Evolutionary conservation across 257 asterid species (phyloP).

Genomic region (Jacaranda mimosifolia): DNA sequence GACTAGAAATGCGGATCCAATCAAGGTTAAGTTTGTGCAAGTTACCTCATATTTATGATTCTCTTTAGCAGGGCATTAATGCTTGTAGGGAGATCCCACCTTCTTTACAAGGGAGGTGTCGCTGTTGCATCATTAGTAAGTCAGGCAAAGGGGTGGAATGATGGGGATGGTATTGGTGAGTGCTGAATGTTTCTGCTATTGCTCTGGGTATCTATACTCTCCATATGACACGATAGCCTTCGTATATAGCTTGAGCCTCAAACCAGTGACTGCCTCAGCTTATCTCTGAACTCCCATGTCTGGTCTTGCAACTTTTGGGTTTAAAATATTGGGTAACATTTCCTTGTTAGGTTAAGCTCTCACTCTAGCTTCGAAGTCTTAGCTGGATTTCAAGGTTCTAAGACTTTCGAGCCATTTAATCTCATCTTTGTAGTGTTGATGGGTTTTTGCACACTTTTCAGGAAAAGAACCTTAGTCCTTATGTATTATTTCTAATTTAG

Average conservation of each 20-base stretch:
- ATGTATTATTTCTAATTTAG: neutral
- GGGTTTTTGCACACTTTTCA: neutral
- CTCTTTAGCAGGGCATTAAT: neutral
- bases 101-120: too few relatives aligned
- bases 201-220: neutral
- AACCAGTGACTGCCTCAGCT: neutral
- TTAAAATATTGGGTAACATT: neutral
- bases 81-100: neutral
- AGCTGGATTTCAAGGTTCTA: neutral
- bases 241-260: neutral
- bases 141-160: neutral
- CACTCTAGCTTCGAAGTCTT: neutral
- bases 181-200: neutral
- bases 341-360: neutral
- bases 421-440: neutral
- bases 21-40: neutral
- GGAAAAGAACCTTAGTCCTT: neutral
- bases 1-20: neutral
- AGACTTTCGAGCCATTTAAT: neutral
- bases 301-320: neutral
- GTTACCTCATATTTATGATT: conserved; percentile 12
- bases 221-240: neutral
- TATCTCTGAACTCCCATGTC: neutral
- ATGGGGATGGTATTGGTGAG: neutral
- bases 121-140: neutral